A percentile compares a stretch with the other conserved stretches of the same genome.
phyloP scores from a whole-genome alignment of 805 yeast species.

The Starmerella sirachaensis region DNA sequence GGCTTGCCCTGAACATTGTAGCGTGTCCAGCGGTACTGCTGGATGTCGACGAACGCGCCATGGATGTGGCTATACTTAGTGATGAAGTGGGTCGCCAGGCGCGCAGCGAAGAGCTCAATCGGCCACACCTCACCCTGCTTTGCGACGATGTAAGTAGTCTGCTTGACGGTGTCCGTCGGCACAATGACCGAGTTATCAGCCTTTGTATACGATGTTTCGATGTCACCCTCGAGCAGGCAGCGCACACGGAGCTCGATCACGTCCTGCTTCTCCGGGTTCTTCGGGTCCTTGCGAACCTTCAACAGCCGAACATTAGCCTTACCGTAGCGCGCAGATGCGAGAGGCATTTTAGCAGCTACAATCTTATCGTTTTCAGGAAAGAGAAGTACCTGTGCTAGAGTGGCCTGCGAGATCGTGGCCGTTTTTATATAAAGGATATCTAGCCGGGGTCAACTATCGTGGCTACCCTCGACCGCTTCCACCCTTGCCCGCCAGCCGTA shows the following conservation, averaged over 20 bases:
- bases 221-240: constrained; percentile 62
- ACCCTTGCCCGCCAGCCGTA: no score
- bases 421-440: no score
- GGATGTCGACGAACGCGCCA: constrained; percentile 54
- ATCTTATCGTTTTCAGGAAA: not conserved
- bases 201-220: constrained; percentile 69
- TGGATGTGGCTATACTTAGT: constrained; percentile 64
- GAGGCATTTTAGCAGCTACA: constrained; percentile 14
- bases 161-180: constrained; percentile 89
- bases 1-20: constrained; percentile 58
- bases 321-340: constrained; percentile 43
- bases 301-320: constrained; percentile 87
- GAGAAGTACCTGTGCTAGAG: not conserved
- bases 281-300: constrained; percentile 70
- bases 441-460: no score
- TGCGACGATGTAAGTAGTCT: constrained; percentile 75
- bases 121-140: constrained; percentile 79
- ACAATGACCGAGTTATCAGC: constrained; percentile 85
- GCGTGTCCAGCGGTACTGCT: constrained; percentile 72
- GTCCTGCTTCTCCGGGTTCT: constrained; percentile 62
- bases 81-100: constrained; percentile 69
- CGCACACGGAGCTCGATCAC: constrained; percentile 76
- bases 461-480: no score
- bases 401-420: no score
- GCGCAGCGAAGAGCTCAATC: constrained; percentile 79